Evolutionary conservation across 1,284 basidiomycete genomes (phyloP), one percentile per base, ranked within the genome.

Genomic region (Kwoniella shivajii): DNA sequence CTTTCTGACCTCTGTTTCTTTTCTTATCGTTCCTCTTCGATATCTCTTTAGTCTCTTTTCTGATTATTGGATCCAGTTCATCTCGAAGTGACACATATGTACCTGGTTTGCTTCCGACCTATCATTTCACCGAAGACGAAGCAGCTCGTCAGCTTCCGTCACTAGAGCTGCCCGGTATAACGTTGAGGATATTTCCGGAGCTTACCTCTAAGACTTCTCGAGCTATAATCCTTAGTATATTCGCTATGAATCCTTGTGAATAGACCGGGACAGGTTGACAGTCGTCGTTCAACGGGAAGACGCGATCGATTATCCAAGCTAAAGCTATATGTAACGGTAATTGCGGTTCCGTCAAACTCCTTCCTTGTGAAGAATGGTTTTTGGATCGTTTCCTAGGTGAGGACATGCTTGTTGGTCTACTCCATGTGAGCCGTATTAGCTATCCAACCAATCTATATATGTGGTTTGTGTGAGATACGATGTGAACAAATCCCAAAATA

Each of bases 161-260:
- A 6, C 41, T 1, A 39, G 13, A 6, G 9, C n/a, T 22, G 20
- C 11, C 9, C 11, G 24, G 20, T 11, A 36, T 10, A 29, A 27
- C 4, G n/a, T n/a, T n/a, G n/a, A n/a, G n/a, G n/a, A n/a, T n/a
- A n/a, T n/a, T n/a, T n/a, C n/a, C n/a, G n/a, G n/a, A n/a, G n/a
- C 66, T 45, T 29, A 75, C 73, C 64, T 76, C 73, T 26, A 70
- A 59, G 2, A 69, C 57, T 45, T 76, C 72, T 24, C 61, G 42
- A 1, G 67, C 63, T 14, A 76, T 63, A 18, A 76, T 50, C 27
- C 65, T 54, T 2, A 73, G 60, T 16, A 75, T 61, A 6, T 61
- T 46, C 6, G 69, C 51, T 2, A 63, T 61, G 57, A 76, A 76
- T 0, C 57, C 39, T 11, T 52, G 39, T 31, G 69, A 71, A 53